A percentile compares a stretch with the other conserved stretches of the same genome.
These are phyloP conservation scores for Yarrowia sp. DNA, from an alignment of 805 yeast species.

Conservation along the genomic window DNA sequence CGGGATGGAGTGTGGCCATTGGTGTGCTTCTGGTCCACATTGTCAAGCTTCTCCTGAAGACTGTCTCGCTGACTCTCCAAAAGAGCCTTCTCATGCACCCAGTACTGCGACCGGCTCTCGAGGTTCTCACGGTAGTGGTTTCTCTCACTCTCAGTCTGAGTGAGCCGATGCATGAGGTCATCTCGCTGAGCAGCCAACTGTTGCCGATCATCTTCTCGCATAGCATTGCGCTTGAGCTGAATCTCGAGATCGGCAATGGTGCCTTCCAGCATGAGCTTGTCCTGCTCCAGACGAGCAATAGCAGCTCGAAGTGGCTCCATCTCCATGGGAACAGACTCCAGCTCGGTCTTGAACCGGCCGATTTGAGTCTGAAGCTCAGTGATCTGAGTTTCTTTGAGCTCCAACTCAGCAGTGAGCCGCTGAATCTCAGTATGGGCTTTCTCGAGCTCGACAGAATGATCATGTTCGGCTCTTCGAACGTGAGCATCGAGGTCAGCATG, in stretches of 20 bases:
- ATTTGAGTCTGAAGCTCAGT: neutral
- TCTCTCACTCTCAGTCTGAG: neutral
- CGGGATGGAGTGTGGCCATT: neutral
- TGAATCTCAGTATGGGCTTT: neutral
- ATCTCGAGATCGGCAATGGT: conserved; percentile 3
- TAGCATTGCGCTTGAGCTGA: neutral
- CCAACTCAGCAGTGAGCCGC: neutral
- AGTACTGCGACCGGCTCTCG: conserved; percentile 9
- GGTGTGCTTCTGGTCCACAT: conserved; percentile 1
- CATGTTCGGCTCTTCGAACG: neutral
- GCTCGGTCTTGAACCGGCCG: neutral
- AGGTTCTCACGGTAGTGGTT: conserved; percentile 7
- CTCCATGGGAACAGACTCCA: conserved; percentile 8
- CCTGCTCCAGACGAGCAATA: conserved; percentile 18
- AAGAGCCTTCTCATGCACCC: conserved; percentile 7
- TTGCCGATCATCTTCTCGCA: neutral
- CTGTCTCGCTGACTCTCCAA: conserved; percentile 3
- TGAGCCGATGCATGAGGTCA: conserved; percentile 4
- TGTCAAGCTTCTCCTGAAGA: neutral
- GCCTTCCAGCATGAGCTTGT: neutral
- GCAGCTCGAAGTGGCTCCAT: conserved; percentile 10
- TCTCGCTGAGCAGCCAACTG: conserved; percentile 17
- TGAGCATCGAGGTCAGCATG: conserved; percentile 16
- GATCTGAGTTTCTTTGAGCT: neutral
- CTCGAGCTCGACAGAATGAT: conserved; percentile 14